A percentile compares a stretch with the other conserved stretches of the same genome.
Conservation (phyloP, 345 rosid genomes). For the Triadica sebifera region DNA sequence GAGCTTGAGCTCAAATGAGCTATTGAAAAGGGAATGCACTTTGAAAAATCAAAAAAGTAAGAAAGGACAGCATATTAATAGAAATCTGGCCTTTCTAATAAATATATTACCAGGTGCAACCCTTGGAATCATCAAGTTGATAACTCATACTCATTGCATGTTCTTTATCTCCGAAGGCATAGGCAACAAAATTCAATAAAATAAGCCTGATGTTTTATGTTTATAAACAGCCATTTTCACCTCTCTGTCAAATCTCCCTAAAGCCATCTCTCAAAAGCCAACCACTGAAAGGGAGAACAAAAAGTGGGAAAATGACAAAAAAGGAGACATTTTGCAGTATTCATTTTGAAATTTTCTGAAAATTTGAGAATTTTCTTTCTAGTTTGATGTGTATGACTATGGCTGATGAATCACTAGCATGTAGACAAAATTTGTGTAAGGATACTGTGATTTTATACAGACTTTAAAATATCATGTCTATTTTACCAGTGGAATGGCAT, state of each 20-base stretch:
- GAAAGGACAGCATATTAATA: background rate
- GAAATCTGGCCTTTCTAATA: background rate
- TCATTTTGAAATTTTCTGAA: too few relatives aligned
- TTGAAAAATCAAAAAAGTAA: background rate
- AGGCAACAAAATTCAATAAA: background rate
- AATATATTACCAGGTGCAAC: background rate
- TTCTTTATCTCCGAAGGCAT: too few relatives aligned
- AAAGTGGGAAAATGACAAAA: background rate
- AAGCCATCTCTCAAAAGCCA: too few relatives aligned
- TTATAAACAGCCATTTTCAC: background rate
- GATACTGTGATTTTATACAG: too few relatives aligned
- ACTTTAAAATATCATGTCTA: background rate
- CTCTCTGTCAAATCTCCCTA: too few relatives aligned
- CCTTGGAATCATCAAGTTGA: background rate
- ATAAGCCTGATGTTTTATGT: background rate
- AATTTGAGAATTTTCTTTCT: background rate
- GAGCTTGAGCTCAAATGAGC: conserved; percentile 1
- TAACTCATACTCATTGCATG: background rate
- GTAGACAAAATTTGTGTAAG: too few relatives aligned
- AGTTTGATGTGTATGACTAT: background rate
- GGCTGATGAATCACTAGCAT: background rate
- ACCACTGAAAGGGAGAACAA: too few relatives aligned
- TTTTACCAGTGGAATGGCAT: background rate
- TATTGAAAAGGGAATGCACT: background rate
- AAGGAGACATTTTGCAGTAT: background rate